Evolutionary conservation across 768 basidiomycete species (phyloP), one percentile per base, ranked within the genome.

Genomic region (Strobilomyces echinocephalus): DNA sequence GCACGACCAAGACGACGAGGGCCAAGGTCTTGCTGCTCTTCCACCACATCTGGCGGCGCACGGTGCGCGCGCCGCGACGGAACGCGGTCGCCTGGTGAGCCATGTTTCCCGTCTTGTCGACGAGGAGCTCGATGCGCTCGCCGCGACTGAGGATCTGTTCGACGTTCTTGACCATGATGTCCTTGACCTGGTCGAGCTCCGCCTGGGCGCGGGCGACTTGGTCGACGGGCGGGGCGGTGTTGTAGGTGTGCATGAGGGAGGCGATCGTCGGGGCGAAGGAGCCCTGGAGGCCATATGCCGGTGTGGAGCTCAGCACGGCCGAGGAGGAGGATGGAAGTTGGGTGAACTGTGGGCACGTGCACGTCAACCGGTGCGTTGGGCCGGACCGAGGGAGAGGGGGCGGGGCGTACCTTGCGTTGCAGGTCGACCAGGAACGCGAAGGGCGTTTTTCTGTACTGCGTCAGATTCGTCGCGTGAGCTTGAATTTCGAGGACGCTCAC

Each of bases 121-220:
- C 90, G 48, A 99, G 79, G 16, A 97, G 78, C 68, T 97, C 95
- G 60, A 99, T 91, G 49, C 97, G 79, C 71, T 99, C 97, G 21
- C 97, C 97, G 35, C 97, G 79, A 49, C 83, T 87, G 39, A 99
- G 81, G 58, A 98, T 95, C 69, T 94, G 90, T 72, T 97, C 93
- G 58, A 97, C 95, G 68, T 97, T 97, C 71, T 97, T 91, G 47
- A 97, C 95, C 94, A 97, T 95, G 72, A 97, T 91, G 63, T 94
- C 87, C 69, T 97, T 97, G 44, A 97, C 90, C 60, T 91, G 89
- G 55, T 84, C 83, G 39, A 93, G 78, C 69, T 97, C 94, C 5
- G 81, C 80, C 66, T 94, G 94, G 6, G 95, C 95, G 57, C 91
- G 88, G 18, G 86, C 75, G 52, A 98, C 82, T 57, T 95, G 92